Percentiles rank a stretch among this genome's conserved stretches.
Evolutionary conservation across 192 early-diverging fungal species (phyloP).

Genomic region (Cetraspora pellucida): DNA sequence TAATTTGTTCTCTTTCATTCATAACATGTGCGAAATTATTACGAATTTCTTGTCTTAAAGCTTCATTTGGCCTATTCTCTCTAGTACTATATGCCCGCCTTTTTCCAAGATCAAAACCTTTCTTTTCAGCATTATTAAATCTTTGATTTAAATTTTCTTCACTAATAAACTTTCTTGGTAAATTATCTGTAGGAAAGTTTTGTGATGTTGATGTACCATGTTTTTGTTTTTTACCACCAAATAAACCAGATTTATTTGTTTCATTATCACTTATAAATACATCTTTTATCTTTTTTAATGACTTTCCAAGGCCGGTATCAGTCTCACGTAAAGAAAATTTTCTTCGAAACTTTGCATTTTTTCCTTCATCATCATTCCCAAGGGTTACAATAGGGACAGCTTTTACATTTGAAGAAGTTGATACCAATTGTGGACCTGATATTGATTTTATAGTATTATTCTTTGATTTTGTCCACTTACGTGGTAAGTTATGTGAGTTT

Average conservation of each 20-base stretch:
- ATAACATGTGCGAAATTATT: neutral
- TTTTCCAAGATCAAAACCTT: neutral
- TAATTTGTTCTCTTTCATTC: neutral
- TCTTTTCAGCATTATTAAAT: slow-evolving; percentile 6
- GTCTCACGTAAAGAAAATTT: slow-evolving; percentile 25
- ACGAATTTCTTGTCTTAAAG: neutral
- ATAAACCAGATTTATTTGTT: neutral
- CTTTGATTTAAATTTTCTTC: slow-evolving; percentile 27
- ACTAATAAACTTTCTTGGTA: slow-evolving; percentile 18
- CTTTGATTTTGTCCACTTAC: slow-evolving; percentile 1
- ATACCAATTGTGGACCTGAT: slow-evolving; percentile 28
- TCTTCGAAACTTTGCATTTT: neutral
- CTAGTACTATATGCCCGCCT: slow-evolving; percentile 5
- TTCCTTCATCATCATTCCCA: neutral
- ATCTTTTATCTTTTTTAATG: slow-evolving; percentile 25
- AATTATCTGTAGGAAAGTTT: slow-evolving; percentile 12
- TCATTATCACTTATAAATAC: slow-evolving; percentile 28
- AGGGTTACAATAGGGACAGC: slow-evolving; percentile 25
- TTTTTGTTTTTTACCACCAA: slow-evolving; percentile 6
- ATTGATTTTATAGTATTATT: slow-evolving; percentile 12
- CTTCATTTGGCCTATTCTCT: slow-evolving; percentile 12
- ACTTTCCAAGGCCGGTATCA: slow-evolving; percentile 23
- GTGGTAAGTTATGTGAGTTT: neutral
- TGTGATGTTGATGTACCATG: neutral
- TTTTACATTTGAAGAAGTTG: slow-evolving; percentile 28